phyloP scores from a whole-genome alignment of 192 early-diverging fungal species.

The Podila epicladia region DNA sequence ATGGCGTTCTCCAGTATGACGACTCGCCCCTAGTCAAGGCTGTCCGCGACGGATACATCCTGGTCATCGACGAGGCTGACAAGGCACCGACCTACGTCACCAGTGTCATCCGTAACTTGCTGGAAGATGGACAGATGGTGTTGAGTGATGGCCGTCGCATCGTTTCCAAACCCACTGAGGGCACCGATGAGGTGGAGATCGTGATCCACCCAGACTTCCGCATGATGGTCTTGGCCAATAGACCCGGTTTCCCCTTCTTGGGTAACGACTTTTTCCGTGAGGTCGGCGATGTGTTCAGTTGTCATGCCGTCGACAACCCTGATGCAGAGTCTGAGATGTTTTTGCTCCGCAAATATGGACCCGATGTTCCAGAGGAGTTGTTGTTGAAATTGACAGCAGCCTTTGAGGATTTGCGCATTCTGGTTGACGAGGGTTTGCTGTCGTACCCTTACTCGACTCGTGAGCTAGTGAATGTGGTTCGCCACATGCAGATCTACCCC shows the following conservation, averaged over 20 bases:
- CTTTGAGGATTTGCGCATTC: constrained; percentile 75
- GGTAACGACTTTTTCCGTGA: constrained; percentile 88
- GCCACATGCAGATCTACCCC: constrained; percentile 78
- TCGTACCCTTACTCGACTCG: constrained; percentile 86
- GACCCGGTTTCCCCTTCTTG: constrained; percentile 79
- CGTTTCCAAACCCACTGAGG: constrained; percentile 57
- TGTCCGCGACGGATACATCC: constrained; percentile 64
- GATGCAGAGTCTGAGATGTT: constrained; percentile 77
- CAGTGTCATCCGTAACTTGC: constrained; percentile 74
- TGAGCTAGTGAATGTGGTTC: constrained; percentile 82
- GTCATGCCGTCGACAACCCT: constrained; percentile 83
- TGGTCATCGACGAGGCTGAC: constrained; percentile 86
- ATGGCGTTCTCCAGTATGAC: constrained; percentile 75
- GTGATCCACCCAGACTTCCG: constrained; percentile 75
- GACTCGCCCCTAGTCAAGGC: constrained; percentile 75
- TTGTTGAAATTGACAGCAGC: constrained; percentile 71
- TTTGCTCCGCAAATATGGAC: constrained; percentile 76
- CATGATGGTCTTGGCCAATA: constrained; percentile 87
- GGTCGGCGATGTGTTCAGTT: constrained; percentile 82
- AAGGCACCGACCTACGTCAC: constrained; percentile 86
- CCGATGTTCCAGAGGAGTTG: constrained; percentile 73
- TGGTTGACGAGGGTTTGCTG: constrained; percentile 80
- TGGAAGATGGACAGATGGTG: constrained; percentile 84
- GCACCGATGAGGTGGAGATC: constrained; percentile 56
- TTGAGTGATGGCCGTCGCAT: constrained; percentile 81